Base-by-base conservation (phyloP, 306 rosid species). In the Astragalus membranaceus region DNA sequence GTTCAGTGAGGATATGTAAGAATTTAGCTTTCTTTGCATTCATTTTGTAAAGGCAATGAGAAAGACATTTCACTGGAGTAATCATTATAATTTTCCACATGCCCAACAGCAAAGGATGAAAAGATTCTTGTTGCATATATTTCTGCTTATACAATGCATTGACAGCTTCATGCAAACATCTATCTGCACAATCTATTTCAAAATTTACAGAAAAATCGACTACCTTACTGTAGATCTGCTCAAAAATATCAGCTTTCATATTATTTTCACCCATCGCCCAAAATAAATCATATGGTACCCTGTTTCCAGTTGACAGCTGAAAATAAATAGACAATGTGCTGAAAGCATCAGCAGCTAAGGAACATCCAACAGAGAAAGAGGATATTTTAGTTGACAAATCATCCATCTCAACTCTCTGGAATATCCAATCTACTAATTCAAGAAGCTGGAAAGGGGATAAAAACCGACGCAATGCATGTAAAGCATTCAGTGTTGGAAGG, bases 401-500 rank as follows among this genome's bases (percentile, higher is more conserved):
- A 78, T 79, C 83, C 55, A 68, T 49, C 47, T 68, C 79, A 46
- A 74, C 76, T 56, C 83, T 81, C 16, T 37, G 65, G 58, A 94
- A 80, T 84, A 94, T 85, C 98, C 96, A 90, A 70, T 75, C 83
- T 46, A 82, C 98, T 52, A 90, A 77, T 81, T 87, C 90, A 83
- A 94, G 89, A 57, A 94, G 87, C 73, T 81, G 72, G 71, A 90
- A 81, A 23, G 98, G 97, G 75, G 92, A 84, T 75, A 90, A 53
- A 77, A 82, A 94, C 51, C 12, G 67, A 67, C 53, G 71, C 83
- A 90, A 65, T 46, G 86, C 79, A 54, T 86, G 88, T 37, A 90
- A 66, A 47, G 88, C 70, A 78, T 61, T 72, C 47, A 84, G 56
- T 8, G 74, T 60, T 55, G 82, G 89, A 20, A 84, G 82, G 69